A percentile compares a stretch with the other conserved stretches of the same genome.
Conservation (phyloP, 495 filamentous ascomycete species). For the Hyphodiscus hymeniophilus region DNA sequence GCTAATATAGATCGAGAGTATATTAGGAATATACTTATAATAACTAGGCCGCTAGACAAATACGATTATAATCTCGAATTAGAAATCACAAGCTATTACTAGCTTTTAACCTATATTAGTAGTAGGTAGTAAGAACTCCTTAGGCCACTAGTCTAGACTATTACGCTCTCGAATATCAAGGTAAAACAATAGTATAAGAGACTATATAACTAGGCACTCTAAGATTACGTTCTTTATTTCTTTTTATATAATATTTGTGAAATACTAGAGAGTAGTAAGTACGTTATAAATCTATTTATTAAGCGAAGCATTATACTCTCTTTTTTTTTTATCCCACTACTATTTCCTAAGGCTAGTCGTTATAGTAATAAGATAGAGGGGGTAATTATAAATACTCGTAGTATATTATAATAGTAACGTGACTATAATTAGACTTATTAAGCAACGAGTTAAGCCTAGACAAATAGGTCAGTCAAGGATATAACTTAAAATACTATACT, state of each 20-base stretch:
- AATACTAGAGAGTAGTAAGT: conserved; percentile 5
- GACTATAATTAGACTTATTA: too few species aligned
- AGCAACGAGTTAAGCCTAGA: too few species aligned
- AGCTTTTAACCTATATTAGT: too few species aligned
- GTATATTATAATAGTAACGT: too few species aligned
- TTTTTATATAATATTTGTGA: conserved; percentile 9
- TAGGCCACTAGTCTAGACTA: conserved; percentile 4
- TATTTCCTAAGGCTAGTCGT: too few species aligned
- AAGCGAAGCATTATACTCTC: conserved; percentile 4
- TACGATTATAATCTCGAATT: conserved; percentile 8
- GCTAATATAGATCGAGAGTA: conserved; percentile 4
- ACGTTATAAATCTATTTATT: conserved; percentile 9
- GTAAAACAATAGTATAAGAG: conserved; percentile 5
- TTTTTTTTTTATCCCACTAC: conserved; percentile 2
- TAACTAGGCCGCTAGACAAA: conserved; percentile 5
- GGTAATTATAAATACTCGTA: too few species aligned
- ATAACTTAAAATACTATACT: too few species aligned
- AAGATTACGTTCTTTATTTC: conserved; percentile 9
- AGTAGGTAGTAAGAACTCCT: too few species aligned
- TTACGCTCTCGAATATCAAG: conserved; percentile 3
- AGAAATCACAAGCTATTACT: too few species aligned
- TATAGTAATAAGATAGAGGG: too few species aligned
- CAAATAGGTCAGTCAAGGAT: too few species aligned
- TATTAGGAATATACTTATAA: conserved; percentile 7
- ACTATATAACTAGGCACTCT: conserved; percentile 6